Evolutionary conservation across 148 eudicot species (phyloP).

Genomic region (Agrostemma githago): DNA sequence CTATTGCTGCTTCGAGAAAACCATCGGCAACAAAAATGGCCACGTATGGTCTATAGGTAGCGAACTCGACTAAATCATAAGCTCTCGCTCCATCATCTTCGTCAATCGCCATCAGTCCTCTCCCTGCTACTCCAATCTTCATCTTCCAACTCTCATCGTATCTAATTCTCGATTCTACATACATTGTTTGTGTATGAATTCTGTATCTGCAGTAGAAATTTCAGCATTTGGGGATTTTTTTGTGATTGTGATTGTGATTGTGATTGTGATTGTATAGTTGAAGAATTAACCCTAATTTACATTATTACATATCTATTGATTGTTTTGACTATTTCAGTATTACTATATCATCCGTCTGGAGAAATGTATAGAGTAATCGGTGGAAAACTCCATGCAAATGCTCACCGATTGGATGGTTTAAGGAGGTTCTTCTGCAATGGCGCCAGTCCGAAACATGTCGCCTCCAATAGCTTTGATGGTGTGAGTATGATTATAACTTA

Average conservation of each 20-base stretch:
- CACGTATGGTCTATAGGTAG: neutral
- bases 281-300: neutral
- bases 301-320: no score
- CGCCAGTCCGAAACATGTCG: neutral
- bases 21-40: neutral
- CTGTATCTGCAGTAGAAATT: neutral
- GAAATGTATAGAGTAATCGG: conserved; percentile 26
- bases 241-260: neutral
- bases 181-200: no score
- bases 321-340: neutral
- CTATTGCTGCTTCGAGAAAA: neutral
- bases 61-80: neutral
- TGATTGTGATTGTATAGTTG: neutral
- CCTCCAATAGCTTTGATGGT: conserved; percentile 4
- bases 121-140: neutral
- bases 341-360: neutral
- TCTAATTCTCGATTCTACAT: neutral
- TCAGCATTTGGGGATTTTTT: neutral
- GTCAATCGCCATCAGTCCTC: neutral
- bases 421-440: conserved; percentile 22
- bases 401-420: conserved; percentile 8
- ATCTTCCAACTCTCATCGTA: neutral
- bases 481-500: conserved; percentile 24
- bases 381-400: conserved; percentile 17
- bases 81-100: neutral